Base-by-base conservation (phyloP, 805 yeast genomes). In the Isabelozyma heimii region DNA sequence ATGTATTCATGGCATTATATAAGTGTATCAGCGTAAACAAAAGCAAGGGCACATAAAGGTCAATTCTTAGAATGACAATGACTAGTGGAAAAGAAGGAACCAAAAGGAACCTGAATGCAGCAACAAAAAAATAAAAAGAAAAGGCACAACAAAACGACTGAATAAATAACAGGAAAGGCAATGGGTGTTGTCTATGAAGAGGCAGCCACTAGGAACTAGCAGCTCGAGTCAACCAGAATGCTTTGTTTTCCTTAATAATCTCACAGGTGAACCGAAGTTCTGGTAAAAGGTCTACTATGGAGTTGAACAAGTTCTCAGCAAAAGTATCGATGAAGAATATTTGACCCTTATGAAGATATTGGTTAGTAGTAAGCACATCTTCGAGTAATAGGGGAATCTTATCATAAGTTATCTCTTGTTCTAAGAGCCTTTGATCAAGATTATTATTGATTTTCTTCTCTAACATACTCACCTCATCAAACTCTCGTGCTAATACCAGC, bases 321-420 rank as follows among this genome's bases (percentile, higher is more conserved):
- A 89, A 91, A 14, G 89, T 79, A 57, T 81, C 76, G 50, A 91
- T 90, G 73, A 91, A 91, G 61, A 89, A 89, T 30, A 89, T 66
- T 69, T 91, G 97, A 14, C 91, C 89, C 53, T 78, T 76, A 30
- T 84, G 83, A 37, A 91, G 71, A 12, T 59, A 52, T 8, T 85
- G 83, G 47, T 76, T 77, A 42, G 64, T 55, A 7, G 56, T 45
- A 16, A 86, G 64, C 5, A 86, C 76, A 8, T 72, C 74, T 1
- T 73, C 69, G 8, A 80, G 59, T 2, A 62, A 51, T 15, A 48
- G 42, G 0, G 83, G 82, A 42, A 78, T 62, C 57, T 69, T 62
- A 40, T 62, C 51, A 69, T 74, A 60, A 45, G 45, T 47, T 35
- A 61, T 46, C 28, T 47, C 48, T 6, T 49, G 40, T n/a, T 44